Conservation (phyloP, 2,329 filamentous ascomycete genomes). For the Pseudogymnoascus sp. region DNA sequence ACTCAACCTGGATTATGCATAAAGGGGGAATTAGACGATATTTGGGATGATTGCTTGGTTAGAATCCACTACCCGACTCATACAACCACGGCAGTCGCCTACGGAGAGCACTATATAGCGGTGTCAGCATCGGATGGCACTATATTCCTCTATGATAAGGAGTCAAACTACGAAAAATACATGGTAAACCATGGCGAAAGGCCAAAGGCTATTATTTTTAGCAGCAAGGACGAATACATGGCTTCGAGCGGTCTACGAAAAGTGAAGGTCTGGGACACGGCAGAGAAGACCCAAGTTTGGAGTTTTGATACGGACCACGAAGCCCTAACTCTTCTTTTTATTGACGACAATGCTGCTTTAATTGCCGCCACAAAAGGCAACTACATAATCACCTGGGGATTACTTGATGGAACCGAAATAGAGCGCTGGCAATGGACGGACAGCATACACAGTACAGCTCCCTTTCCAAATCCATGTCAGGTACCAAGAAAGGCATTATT, state of each 20-base stretch:
- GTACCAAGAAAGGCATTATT: constrained; percentile 12
- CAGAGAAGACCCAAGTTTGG: constrained; percentile 15
- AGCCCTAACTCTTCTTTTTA: constrained; percentile 16
- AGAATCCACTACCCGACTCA: constrained; percentile 27
- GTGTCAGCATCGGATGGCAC: constrained; percentile 28
- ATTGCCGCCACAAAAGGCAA: constrained; percentile 17
- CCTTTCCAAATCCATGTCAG: not conserved
- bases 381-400: constrained; percentile 19
- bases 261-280: constrained; percentile 21
- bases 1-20: constrained; percentile 15
- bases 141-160: constrained; percentile 27
- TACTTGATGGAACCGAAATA: constrained; percentile 4
- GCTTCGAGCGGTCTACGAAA: constrained; percentile 20
- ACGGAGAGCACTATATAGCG: constrained; percentile 26
- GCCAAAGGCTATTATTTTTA: constrained; percentile 24
- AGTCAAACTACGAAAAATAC: constrained; percentile 19
- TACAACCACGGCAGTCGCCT: constrained; percentile 22
- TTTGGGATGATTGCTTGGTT: constrained; percentile 32
- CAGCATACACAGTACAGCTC: not conserved
- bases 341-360: constrained; percentile 17
- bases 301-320: constrained; percentile 17
- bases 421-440: not conserved
- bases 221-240: constrained; percentile 22
- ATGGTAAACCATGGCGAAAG: constrained; percentile 24
- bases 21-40: constrained; percentile 19